phyloP scores from a whole-genome alignment of 225 moss, liverwort and hornwort genomes.

The Anthoceros angustus region DNA sequence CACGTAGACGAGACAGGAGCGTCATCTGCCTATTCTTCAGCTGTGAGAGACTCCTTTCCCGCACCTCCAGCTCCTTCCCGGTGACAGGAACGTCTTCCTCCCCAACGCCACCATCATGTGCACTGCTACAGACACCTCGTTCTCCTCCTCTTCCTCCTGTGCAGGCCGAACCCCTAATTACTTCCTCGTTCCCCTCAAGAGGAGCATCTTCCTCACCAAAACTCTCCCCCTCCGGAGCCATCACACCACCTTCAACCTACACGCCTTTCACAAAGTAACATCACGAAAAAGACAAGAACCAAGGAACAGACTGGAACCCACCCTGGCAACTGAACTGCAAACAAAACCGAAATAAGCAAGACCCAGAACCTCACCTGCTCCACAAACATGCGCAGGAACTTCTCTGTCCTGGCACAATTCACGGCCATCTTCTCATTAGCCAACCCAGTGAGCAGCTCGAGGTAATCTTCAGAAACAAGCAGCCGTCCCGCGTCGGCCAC shows the following conservation, averaged over 20 bases:
- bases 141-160: slow-evolving; percentile 3
- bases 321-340: not conserved
- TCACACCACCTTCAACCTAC: not conserved
- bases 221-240: not conserved
- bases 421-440: slow-evolving; percentile 60
- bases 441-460: slow-evolving; percentile 36
- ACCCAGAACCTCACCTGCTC: slow-evolving; percentile 25
- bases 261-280: not conserved
- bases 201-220: not conserved
- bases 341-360: not conserved
- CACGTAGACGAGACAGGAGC: slow-evolving; percentile 28
- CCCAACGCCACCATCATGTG: slow-evolving; percentile 5
- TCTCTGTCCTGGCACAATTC: slow-evolving; percentile 50
- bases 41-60: slow-evolving; percentile 32
- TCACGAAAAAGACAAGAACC: not conserved
- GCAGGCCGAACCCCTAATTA: not conserved
- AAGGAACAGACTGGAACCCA: too few species aligned
- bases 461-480: slow-evolving; percentile 47
- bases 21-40: slow-evolving; percentile 53
- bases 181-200: not conserved
- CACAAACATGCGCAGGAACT: slow-evolving; percentile 41
- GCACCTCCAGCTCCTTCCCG: slow-evolving; percentile 15
- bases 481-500: slow-evolving; percentile 43
- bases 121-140: not conserved
- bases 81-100: not conserved